Base-by-base conservation (phyloP, 108 stramenopile species). In the Cyclostephanos invisitatus region DNA sequence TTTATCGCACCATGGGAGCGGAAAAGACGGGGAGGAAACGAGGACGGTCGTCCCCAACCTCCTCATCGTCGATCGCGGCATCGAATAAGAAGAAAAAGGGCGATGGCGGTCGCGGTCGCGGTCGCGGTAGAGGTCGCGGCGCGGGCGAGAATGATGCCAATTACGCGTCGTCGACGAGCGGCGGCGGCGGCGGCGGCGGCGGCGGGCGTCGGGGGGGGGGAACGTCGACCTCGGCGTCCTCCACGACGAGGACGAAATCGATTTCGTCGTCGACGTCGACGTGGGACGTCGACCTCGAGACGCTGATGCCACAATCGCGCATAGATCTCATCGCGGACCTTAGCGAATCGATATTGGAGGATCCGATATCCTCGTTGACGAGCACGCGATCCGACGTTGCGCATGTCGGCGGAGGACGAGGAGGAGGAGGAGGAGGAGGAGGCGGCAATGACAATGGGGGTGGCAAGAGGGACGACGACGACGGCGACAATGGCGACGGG, bases 301-400 rank as follows among this genome's bases (percentile, higher is more conserved):
- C 51, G n/a, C 22, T 78, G 55, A 66, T 72, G 61, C 78, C 78
- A 7, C 78, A 78, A 56, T 58, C 67, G 58, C 65, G 77, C 25
- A 78, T 78, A 35, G 89, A 91, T 46, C 67, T 90, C 29, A 91
- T 94, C 68, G 93, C 93, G 10, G 85, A 89, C 44, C 42, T 94
- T 10, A 85, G 87, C 67, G 93, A 94, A 69, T 66, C 84, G 11
- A 84, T 94, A 8, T 51, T 94, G 63, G 88, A 89, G 72, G 84
- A 90, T 67, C 90, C 93, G 10, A 69, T 64, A 3, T 69, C 71
- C 20, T 87, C 90, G n/a, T 84, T 94, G 70, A 49, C 59, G n/a
- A 75, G 82, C 7, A 54, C 75, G 51, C 62, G 75, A 0, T 65
- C 63, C 37, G 60, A 57, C 11, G 53, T 51, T 12, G 17, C 51